Percentiles rank a stretch among this genome's conserved stretches.
Conservation (phyloP, 2,329 filamentous ascomycete species). For the Celoporthe dispersa region DNA sequence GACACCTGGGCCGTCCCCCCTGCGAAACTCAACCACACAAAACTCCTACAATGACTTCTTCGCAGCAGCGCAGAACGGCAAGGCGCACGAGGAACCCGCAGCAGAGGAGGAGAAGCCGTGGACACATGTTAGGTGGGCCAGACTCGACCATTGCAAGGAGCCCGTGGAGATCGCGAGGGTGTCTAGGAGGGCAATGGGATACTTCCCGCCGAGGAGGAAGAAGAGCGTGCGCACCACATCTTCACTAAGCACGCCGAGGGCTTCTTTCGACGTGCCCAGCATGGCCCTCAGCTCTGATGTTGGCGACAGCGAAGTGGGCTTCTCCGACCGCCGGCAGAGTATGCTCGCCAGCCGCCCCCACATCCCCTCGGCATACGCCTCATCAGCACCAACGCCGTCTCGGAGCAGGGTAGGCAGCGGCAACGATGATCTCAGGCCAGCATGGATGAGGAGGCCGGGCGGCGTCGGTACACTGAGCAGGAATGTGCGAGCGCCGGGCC, state of each 20-base stretch:
- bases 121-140: conserved; percentile 89
- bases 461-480: conserved; percentile 83
- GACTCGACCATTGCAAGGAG: conserved; percentile 69
- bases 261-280: conserved; percentile 65
- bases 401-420: conserved; percentile 46
- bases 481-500: conserved; percentile 74
- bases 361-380: conserved; percentile 36
- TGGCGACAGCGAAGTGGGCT: conserved; percentile 41
- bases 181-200: conserved; percentile 79
- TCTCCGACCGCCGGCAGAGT: conserved; percentile 49
- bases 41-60: conserved; percentile 49
- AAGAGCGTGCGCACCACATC: conserved; percentile 75
- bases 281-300: conserved; percentile 43
- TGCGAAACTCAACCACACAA: conserved; percentile 34
- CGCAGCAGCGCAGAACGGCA: conserved; percentile 41
- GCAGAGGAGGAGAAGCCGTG: conserved; percentile 70
- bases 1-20: conserved; percentile 36
- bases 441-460: conserved; percentile 80
- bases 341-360: conserved; percentile 44
- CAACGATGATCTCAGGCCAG: conserved; percentile 47
- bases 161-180: conserved; percentile 87
- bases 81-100: conserved; percentile 36
- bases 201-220: conserved; percentile 88
- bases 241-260: conserved; percentile 67
- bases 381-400: conserved; percentile 39